Conservation (phyloP, 345 rosid species). For the Corymbia maculata region DNA sequence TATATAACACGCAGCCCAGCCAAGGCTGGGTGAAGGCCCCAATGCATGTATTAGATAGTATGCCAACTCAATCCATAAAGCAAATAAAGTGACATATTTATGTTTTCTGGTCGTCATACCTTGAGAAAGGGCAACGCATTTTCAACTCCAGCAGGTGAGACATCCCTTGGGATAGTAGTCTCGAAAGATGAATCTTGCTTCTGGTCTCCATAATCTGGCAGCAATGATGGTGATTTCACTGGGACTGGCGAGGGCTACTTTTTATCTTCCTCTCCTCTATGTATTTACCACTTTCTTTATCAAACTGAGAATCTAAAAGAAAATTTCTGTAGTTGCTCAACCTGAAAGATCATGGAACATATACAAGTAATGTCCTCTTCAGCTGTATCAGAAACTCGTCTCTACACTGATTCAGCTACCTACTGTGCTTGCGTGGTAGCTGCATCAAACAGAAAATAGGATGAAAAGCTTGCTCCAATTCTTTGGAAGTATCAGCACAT, state of each 20-base stretch:
- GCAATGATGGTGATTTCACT: constrained; percentile 12
- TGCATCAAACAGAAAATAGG: constrained; percentile 1
- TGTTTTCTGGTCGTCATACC: constrained; percentile 4
- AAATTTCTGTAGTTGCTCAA: background rate
- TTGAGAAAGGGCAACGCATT: constrained; percentile 19
- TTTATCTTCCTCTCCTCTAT: constrained; percentile 35
- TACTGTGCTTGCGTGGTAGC: constrained; percentile 42
- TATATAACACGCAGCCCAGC: fast-evolving
- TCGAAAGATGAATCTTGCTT: constrained; percentile 22
- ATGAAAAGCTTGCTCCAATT: background rate
- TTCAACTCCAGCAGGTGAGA: constrained; percentile 17
- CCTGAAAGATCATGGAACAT: background rate
- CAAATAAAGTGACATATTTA: background rate
- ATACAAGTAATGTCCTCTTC: constrained; percentile 24
- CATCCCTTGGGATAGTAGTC: background rate
- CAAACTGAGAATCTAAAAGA: constrained; percentile 8
- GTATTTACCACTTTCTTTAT: constrained; percentile 19
- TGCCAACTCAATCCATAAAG: background rate
- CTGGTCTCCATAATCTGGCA: constrained; percentile 16
- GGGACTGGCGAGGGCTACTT: constrained; percentile 24
- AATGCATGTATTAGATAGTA: background rate
- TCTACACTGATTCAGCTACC: constrained; percentile 30
- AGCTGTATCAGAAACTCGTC: constrained; percentile 48
- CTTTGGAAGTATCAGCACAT: background rate
- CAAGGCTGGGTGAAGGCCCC: background rate